A percentile compares a stretch with the other conserved stretches of the same genome.
phyloP scores from a whole-genome alignment of 192 early-diverging fungal genomes.

The Chytriomyces sp. region DNA sequence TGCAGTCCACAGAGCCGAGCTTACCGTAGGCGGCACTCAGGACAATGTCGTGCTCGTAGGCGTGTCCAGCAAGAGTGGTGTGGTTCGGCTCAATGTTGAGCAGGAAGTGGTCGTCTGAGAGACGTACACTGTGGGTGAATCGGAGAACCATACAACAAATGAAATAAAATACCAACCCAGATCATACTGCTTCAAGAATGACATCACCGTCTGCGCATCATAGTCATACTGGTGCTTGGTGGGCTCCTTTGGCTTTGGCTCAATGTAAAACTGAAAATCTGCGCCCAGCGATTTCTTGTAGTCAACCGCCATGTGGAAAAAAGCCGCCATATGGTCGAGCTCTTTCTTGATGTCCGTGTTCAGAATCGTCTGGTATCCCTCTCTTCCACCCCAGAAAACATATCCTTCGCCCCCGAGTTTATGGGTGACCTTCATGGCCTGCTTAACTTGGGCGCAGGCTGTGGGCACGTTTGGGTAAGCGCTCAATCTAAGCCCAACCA shows the following conservation, averaged over 20 bases:
- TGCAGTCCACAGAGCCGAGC: conserved; percentile 40
- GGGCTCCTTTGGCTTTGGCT: conserved; percentile 44
- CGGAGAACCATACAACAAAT: not conserved
- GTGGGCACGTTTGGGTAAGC: conserved; percentile 21
- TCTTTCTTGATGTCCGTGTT: conserved; percentile 41
- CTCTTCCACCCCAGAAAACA: conserved; percentile 45
- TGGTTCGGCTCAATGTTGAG: conserved; percentile 47
- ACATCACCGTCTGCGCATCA: conserved; percentile 42
- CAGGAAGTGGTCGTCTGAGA: conserved; percentile 43
- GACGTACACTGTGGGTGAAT: not conserved
- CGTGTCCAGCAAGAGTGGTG: conserved; percentile 43
- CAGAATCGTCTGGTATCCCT: conserved; percentile 37
- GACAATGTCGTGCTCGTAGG: conserved; percentile 44
- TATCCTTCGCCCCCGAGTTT: conserved; percentile 43
- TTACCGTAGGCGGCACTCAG: conserved; percentile 22
- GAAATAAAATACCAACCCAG: not conserved
- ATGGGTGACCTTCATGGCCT: conserved; percentile 39
- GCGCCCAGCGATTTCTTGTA: conserved; percentile 38
- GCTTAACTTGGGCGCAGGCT: conserved; percentile 40
- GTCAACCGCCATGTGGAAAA: conserved; percentile 41
- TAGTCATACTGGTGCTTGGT: conserved; percentile 48
- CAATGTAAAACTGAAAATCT: conserved; percentile 34
- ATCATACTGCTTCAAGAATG: conserved; percentile 34
- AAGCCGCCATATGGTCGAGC: conserved; percentile 41
- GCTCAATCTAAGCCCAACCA: not conserved